Conservation (phyloP, 2,329 filamentous ascomycete genomes). For the Gyromitra esculenta region DNA sequence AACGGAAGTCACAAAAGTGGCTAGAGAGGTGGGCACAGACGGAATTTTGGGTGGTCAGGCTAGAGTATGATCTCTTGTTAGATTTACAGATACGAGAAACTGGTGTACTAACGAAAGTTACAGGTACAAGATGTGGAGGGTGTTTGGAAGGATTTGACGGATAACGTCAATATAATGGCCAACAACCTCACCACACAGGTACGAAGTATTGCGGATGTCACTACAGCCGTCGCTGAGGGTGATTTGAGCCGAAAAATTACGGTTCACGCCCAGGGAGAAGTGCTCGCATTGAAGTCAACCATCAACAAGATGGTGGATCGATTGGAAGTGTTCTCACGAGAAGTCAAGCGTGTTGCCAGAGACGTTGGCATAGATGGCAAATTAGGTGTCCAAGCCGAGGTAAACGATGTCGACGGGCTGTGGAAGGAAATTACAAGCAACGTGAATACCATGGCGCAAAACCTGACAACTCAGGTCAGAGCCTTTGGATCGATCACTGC, state of each 20-base stretch:
- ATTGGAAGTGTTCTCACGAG: constrained; percentile 93
- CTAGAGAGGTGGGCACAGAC: constrained; percentile 94
- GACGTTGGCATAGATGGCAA: constrained; percentile 98
- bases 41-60: constrained; percentile 93
- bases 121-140: constrained; percentile 91
- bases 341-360: constrained; percentile 92
- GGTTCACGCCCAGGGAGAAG: constrained; percentile 93
- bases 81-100: background rate
- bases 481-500: constrained; percentile 99
- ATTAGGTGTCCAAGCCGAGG: constrained; percentile 96
- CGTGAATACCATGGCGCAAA: constrained; percentile 79
- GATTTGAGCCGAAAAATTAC: constrained; percentile 97
- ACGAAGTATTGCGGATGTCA: constrained; percentile 89
- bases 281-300: constrained; percentile 90
- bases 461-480: constrained; percentile 92
- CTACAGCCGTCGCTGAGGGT: constrained; percentile 79
- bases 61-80: constrained; percentile 59
- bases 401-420: constrained; percentile 87
- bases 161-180: constrained; percentile 89
- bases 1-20: constrained; percentile 92
- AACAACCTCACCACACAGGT: constrained; percentile 89
- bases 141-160: constrained; percentile 96
- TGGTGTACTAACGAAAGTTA: constrained; percentile 27
- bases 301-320: constrained; percentile 99
- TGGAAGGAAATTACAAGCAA: constrained; percentile 99